These are phyloP conservation scores for Decorospora gaudefroyi DNA, from an alignment of 2,329 filamentous ascomycete species.

Conservation along the genomic window DNA sequence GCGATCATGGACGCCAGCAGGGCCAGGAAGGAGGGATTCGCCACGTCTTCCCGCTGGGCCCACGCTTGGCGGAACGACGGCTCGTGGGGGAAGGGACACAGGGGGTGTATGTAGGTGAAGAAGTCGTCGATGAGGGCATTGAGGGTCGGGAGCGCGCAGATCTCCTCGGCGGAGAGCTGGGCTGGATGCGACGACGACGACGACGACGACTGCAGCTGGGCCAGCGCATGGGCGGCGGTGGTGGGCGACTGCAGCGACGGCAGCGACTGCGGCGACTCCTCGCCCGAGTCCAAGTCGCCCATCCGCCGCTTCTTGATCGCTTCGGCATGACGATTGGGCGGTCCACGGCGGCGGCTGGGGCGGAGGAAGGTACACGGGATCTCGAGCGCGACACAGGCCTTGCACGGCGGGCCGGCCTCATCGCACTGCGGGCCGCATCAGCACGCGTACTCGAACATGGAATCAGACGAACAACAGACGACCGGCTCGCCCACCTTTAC, in stretches of 20 bases:
- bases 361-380: slow-evolving; percentile 70
- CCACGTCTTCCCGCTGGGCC: slow-evolving; percentile 67
- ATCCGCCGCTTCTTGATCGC: slow-evolving; percentile 66
- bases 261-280: slow-evolving; percentile 53
- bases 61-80: slow-evolving; percentile 75
- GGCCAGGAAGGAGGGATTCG: slow-evolving; percentile 69
- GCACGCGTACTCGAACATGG: not conserved
- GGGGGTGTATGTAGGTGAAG: slow-evolving; percentile 79
- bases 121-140: slow-evolving; percentile 77
- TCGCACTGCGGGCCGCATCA: slow-evolving; percentile 58
- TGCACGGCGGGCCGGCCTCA: slow-evolving; percentile 67
- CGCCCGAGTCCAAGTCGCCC: slow-evolving; percentile 51
- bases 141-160: slow-evolving; percentile 70
- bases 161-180: slow-evolving; percentile 65
- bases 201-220: slow-evolving; percentile 55
- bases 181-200: slow-evolving; percentile 52
- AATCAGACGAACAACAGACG: not conserved
- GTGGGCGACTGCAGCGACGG: slow-evolving; percentile 57
- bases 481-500: slow-evolving; percentile 39
- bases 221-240: slow-evolving; percentile 58
- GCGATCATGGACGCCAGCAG: slow-evolving; percentile 76
- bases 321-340: slow-evolving; percentile 69
- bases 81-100: slow-evolving; percentile 78
- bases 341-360: slow-evolving; percentile 65
- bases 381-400: slow-evolving; percentile 66